Evolutionary conservation across 1,284 basidiomycete genomes (phyloP).

Genomic region (Porogramme epimiltina): DNA sequence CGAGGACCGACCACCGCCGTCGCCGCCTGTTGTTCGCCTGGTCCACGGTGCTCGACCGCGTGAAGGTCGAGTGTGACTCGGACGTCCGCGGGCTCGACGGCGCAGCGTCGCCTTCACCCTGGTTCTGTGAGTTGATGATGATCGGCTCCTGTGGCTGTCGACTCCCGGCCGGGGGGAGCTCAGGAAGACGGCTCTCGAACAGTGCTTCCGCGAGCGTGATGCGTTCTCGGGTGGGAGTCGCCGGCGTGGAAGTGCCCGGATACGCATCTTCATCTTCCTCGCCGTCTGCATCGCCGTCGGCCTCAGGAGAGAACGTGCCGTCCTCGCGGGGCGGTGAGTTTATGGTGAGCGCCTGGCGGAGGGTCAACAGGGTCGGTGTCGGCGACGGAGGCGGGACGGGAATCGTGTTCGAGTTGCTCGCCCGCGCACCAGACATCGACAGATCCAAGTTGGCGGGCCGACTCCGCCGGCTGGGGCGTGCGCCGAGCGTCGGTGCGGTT

Average conservation of each 20-base stretch:
- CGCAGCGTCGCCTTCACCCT: slow-evolving; percentile 41
- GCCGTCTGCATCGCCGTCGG: slow-evolving; percentile 42
- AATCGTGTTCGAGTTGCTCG: slow-evolving; percentile 39
- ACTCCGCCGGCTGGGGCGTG: slow-evolving; percentile 43
- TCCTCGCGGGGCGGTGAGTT: slow-evolving; percentile 34
- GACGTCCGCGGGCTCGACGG: slow-evolving; percentile 50
- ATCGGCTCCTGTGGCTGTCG: slow-evolving; percentile 67
- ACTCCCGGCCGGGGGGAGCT: slow-evolving; percentile 70
- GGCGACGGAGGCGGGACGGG: slow-evolving; percentile 54
- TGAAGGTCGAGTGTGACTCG: slow-evolving; percentile 41
- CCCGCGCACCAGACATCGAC: slow-evolving; percentile 39
- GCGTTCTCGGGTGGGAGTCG: slow-evolving; percentile 49
- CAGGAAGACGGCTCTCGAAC: slow-evolving; percentile 74
- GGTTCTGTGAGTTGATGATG: slow-evolving; percentile 43
- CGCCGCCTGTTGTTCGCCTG: slow-evolving; percentile 37
- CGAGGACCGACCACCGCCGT: slow-evolving; percentile 58
- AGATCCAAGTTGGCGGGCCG: slow-evolving; percentile 70
- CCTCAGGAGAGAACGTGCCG: slow-evolving; percentile 27
- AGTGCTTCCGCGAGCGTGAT: slow-evolving; percentile 74
- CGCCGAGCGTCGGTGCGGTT: slow-evolving; percentile 27
- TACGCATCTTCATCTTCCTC: slow-evolving; percentile 72
- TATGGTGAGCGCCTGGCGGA: slow-evolving; percentile 56
- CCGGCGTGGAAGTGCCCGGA: slow-evolving; percentile 28
- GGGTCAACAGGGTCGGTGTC: slow-evolving; percentile 61
- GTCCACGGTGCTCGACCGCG: slow-evolving; percentile 32